Evolutionary conservation across 2,329 filamentous ascomycete species (phyloP), one percentile per base, ranked within the genome.

Genomic region (Paracorniculantispora psalliotae): DNA sequence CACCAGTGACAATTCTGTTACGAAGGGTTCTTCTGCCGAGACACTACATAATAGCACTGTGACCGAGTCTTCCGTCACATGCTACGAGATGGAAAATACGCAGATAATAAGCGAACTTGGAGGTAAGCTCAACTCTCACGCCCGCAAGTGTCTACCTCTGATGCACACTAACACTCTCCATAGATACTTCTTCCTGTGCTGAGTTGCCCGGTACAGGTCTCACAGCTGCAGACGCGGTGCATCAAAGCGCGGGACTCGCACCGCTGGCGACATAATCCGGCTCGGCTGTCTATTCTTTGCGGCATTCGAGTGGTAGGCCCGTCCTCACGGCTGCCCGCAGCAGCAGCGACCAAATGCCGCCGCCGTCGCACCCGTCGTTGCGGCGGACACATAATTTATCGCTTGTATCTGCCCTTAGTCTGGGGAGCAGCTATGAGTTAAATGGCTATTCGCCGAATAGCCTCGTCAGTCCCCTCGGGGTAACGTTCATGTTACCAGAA

Each of bases 181-280:
- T 56, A 76, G 79, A 80, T 61, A 79, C 75, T 0, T 79, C 78
- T 0, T 68, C 71, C 0, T 73, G 64, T 1, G 69, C 67, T 17
- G 81, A 84, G 62, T 73, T 84, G 2, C 72, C 76, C 19, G 76
- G 76, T 59, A 77, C 75, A 1, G 72, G 72, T 15, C 67, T 78
- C 17, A 70, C 73, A 0, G 72, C 72, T 7, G 62, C 72, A 13
- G 73, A 78, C 2, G 69, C 78, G n/a, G 71, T 77, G 49, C 70
- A 72, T 57, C 57, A 53, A 21, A 28, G 57, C 71, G 67, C 47
- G 64, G 72, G 59, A 67, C 70, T 13, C 63, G 64, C 54, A 63
- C 70, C 39, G 61, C 64, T 26, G 57, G 54, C 4, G 51, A 57
- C 48, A 62, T 66, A 23, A 25, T 60, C 6, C 60, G 35, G 26